Evolutionary conservation across 257 asterid genomes (phyloP).

Genomic region (Rhazya stricta): DNA sequence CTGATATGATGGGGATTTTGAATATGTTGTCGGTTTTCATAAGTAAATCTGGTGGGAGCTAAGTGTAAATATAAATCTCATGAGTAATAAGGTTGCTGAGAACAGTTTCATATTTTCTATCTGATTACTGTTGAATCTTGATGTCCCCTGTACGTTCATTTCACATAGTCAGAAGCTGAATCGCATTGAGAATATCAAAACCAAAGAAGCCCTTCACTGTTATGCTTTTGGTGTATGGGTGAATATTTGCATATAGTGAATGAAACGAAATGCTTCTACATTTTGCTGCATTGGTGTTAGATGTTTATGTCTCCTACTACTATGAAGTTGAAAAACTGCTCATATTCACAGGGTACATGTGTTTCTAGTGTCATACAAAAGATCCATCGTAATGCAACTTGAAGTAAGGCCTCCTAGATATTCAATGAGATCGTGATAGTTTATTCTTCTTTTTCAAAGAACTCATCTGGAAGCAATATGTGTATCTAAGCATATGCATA

Average conservation of each 20-base stretch:
- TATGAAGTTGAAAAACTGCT: neutral
- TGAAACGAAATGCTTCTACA: neutral
- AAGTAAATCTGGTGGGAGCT: neutral
- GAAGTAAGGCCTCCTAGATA: neutral
- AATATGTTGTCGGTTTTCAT: neutral
- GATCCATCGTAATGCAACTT: neutral
- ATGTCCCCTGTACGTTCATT: neutral
- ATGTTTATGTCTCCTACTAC: neutral
- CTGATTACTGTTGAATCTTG: neutral
- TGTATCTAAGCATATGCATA: neutral
- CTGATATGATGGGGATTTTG: neutral
- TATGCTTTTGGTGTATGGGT: neutral
- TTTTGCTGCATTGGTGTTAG: neutral
- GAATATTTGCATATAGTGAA: neutral
- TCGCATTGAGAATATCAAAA: neutral
- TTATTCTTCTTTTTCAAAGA: neutral
- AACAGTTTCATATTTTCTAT: neutral
- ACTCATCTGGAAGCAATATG: too few species aligned
- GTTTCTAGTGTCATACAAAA: neutral
- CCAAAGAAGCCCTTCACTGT: neutral
- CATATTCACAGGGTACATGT: neutral
- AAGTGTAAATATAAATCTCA: neutral
- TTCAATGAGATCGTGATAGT: neutral
- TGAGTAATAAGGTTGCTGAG: neutral
- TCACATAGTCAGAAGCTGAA: neutral